These are phyloP conservation scores for Vicia faba DNA, from an alignment of 306 rosid genomes.

Conservation along the genomic window DNA sequence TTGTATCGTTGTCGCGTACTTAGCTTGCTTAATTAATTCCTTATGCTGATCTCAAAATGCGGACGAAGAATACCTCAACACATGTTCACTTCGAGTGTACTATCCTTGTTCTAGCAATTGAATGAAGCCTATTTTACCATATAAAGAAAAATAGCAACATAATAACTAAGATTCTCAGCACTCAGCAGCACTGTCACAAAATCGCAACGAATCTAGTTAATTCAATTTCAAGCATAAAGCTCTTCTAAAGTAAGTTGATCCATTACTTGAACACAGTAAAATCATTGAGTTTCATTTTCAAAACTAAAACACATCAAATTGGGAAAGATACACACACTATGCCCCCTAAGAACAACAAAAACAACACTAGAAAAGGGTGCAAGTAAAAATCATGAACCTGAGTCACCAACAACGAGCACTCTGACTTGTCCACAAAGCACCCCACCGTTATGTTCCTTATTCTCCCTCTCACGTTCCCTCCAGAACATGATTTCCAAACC, in stretches of 20 bases:
- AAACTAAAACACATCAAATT: conserved; percentile 26
- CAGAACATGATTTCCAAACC: conserved; percentile 80
- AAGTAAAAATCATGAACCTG: conserved; percentile 58
- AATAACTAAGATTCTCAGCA: too few species aligned
- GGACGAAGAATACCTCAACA: too few species aligned
- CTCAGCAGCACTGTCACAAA: neutral
- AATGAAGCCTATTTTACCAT: neutral
- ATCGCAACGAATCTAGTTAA: neutral
- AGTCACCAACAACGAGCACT: conserved; percentile 97
- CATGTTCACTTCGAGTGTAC: neutral
- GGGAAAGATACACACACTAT: conserved; percentile 10
- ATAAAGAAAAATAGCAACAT: neutral
- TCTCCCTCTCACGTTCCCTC: conserved; percentile 89
- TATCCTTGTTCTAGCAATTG: neutral
- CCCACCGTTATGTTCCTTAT: conserved; percentile 68
- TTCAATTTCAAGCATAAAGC: neutral
- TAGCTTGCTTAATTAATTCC: neutral
- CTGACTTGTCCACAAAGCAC: conserved; percentile 92
- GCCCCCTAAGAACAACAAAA: neutral
- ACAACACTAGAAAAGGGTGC: neutral
- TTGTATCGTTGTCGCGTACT: neutral
- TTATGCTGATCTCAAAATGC: too few species aligned
- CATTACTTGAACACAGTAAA: too few species aligned
- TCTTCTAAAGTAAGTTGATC: neutral
- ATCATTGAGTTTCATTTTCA: neutral